phyloP scores from a whole-genome alignment of 108 stramenopile genomes.

The Cyclotella baltica region DNA sequence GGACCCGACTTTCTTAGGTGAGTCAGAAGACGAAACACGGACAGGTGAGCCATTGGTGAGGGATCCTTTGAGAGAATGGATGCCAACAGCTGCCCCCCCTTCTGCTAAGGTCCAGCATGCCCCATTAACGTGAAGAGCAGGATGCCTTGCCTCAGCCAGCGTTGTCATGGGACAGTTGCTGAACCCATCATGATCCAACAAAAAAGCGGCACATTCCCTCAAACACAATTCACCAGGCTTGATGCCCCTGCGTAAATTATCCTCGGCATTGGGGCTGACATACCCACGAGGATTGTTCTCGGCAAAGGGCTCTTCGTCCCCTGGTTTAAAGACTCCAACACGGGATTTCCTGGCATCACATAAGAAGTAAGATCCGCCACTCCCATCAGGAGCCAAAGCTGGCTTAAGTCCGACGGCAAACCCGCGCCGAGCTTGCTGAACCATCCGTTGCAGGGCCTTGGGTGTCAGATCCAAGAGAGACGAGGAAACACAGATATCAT shows the following conservation, averaged over 20 bases:
- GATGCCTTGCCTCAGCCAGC: constrained; percentile 93
- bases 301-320: constrained; percentile 98
- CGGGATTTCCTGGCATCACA: constrained; percentile 81
- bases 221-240: constrained; percentile 94
- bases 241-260: constrained; percentile 85
- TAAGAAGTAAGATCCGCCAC: constrained; percentile 97
- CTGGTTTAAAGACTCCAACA: constrained; percentile 96
- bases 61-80: constrained; percentile 64
- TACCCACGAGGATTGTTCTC: constrained; percentile 96
- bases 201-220: constrained; percentile 97
- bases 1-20: constrained; percentile 89
- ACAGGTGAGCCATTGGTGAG: constrained; percentile 12
- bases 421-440: constrained; percentile 73
- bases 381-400: constrained; percentile 91
- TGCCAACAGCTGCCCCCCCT: constrained; percentile 87
- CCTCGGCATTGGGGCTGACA: constrained; percentile 57
- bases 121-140: constrained; percentile 86
- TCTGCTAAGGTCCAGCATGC: constrained; percentile 65
- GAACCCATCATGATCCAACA: constrained; percentile 91
- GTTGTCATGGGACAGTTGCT: constrained; percentile 95
- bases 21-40: constrained; percentile 7
- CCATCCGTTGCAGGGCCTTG: constrained; percentile 58
- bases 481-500: constrained; percentile 74
- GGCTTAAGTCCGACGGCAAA: constrained; percentile 86
- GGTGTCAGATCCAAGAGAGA: constrained; percentile 73